Evolutionary conservation across 1,284 basidiomycete genomes (phyloP), one percentile per base, ranked within the genome.

Genomic region (Hemileia vastatrix): DNA sequence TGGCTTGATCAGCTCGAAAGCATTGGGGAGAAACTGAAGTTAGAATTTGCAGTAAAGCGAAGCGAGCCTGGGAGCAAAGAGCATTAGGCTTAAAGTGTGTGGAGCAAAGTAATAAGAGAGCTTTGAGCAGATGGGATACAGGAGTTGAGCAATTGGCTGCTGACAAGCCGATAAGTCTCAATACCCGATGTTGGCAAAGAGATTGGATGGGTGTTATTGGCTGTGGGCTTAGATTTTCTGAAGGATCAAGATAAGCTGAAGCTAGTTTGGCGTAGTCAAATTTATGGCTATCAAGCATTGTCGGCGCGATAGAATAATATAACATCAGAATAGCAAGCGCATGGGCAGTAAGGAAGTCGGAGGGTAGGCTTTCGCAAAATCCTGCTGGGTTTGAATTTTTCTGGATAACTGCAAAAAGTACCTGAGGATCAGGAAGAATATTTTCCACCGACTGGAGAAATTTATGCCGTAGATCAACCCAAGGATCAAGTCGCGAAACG

Each of bases 201-300:
- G 56, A 57, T 21, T 24, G 21, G 32, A 63, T 48, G 24, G 61
- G 54, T 44, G 21, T 44, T 40, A 44, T 47, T 50, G 32, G 19
- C 11, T 40, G 49, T 51, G n/a, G n/a, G n/a, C n/a, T n/a, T n/a
- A n/a, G n/a, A n/a, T n/a, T n/a, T n/a, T 51, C 18, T 18, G 49
- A n/a, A 13, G 47, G 11, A 5, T 44, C 57, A 24, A 63, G 48
- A 53, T 55, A 63, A 13, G 49, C 54, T 11, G 54, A 33, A 43
- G 57, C 57, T 8, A 63, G 54, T 57, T 63, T 63, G 2, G 48
- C 48, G 48, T 63, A 52, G 40, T 63, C 61, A 47, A 63, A 63
- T 23, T 54, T 54, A 23, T 51, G 19, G 33, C 47, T 50, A 32
- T 48, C 50, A 24, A 63, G 56, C 23, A 49, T 50, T 31, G 56